Percentiles rank a stretch among this genome's conserved stretches.
phyloP scores from a whole-genome alignment of 139 green algal genomes.

The Desmodesmus armatus region DNA sequence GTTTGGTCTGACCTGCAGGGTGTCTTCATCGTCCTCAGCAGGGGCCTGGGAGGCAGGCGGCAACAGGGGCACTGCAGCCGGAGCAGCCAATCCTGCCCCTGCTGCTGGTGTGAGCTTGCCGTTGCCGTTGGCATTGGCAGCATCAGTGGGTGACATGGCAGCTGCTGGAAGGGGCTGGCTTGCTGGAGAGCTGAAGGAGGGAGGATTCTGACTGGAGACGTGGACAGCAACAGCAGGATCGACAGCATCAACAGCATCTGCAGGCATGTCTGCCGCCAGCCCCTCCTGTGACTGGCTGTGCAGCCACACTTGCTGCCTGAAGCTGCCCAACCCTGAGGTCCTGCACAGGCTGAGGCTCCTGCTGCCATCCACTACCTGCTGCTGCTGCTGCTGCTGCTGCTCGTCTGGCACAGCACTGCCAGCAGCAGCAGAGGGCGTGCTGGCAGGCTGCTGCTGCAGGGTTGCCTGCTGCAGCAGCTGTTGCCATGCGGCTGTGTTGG shows the following conservation, averaged over 20 bases:
- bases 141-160: background rate
- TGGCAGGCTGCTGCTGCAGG: slow-evolving; percentile 1
- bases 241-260: background rate
- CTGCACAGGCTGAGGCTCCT: slow-evolving; percentile 17
- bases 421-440: too few relatives aligned
- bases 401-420: background rate
- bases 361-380: background rate
- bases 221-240: background rate
- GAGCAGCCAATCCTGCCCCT: background rate
- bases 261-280: background rate
- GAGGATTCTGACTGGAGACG: background rate
- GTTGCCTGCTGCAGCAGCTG: slow-evolving; percentile 9
- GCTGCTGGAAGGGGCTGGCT: background rate
- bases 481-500: background rate
- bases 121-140: background rate
- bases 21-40: background rate
- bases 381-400: slow-evolving; percentile 25
- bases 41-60: background rate
- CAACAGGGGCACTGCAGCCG: slow-evolving; percentile 10
- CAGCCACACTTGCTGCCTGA: slow-evolving; percentile 36
- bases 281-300: background rate
- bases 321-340: slow-evolving; percentile 4
- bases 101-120: background rate
- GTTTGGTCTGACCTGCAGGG: too few relatives aligned
- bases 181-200: too few relatives aligned